Conservation (phyloP, 208 protist genomes). For the Leishmania aethiopica region DNA sequence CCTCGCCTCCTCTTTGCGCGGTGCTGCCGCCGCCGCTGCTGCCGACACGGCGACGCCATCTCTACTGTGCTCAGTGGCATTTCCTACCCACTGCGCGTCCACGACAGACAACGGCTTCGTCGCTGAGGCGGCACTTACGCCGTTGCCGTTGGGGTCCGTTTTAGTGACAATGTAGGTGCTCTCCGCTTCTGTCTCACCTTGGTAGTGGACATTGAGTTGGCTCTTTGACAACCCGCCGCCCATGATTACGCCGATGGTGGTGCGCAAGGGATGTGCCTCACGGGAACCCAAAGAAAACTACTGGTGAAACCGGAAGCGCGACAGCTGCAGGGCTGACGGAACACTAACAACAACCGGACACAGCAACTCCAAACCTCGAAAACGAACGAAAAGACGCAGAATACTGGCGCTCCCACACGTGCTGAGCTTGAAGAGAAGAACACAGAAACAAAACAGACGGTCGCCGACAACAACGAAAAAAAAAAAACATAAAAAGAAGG, state of each 20-base stretch:
- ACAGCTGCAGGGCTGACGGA: background rate
- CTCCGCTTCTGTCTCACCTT: constrained; percentile 8
- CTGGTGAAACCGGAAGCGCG: background rate
- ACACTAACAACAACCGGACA: background rate
- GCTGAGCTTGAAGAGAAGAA: background rate
- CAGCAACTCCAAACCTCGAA: no score
- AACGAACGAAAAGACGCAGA: no score
- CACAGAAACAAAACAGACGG: no score
- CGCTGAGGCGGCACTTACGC: background rate
- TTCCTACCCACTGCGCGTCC: background rate
- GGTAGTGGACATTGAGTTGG: constrained; percentile 5
- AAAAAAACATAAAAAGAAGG: background rate
- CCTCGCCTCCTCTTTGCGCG: background rate
- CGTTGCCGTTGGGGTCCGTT: background rate
- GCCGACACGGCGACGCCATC: background rate
- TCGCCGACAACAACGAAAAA: no score
- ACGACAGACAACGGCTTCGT: background rate
- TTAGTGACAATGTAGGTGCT: constrained; percentile 11
- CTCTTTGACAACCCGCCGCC: constrained; percentile 18
- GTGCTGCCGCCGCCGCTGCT: background rate
- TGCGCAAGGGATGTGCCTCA: background rate
- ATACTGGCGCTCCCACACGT: no score
- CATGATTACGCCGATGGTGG: constrained; percentile 4
- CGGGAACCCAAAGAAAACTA: background rate
- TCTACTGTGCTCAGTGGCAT: no score